These are phyloP conservation scores for Blechomonas ayalai DNA, from an alignment of 208 protist species.

Conservation along the genomic window DNA sequence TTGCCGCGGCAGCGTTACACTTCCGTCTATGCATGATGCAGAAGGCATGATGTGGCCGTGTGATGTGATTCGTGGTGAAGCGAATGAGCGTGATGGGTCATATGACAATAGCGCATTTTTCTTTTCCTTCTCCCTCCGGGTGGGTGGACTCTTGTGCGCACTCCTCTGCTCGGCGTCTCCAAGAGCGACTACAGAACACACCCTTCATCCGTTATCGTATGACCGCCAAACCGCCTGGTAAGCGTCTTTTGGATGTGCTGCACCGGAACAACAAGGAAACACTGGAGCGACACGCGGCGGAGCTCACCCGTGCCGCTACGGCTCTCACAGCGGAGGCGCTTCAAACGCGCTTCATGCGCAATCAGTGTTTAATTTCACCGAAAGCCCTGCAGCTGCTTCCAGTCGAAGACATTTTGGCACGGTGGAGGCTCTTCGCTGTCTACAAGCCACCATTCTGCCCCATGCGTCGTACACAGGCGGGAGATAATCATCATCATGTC, in stretches of 20 bases:
- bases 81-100: no score
- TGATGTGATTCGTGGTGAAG: no score
- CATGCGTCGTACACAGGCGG: slow-evolving; percentile 59
- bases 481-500: slow-evolving; percentile 70
- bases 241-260: slow-evolving; percentile 70
- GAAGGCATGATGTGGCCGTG: no score
- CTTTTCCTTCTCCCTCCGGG: no score
- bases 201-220: no score
- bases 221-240: slow-evolving; percentile 40
- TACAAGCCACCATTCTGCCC: slow-evolving; percentile 89
- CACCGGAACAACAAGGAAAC: slow-evolving; percentile 44
- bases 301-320: slow-evolving; percentile 33
- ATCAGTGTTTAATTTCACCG: slow-evolving; percentile 70
- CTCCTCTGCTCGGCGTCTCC: no score
- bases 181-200: no score
- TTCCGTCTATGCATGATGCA: no score
- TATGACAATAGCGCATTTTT: no score
- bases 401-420: slow-evolving; percentile 22
- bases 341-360: slow-evolving; percentile 73
- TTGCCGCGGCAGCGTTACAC: no score
- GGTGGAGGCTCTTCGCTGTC: slow-evolving; percentile 57
- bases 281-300: slow-evolving; percentile 45
- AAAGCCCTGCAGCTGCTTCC: slow-evolving; percentile 38
- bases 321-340: slow-evolving; percentile 44
- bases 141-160: no score